A percentile compares a stretch with the other conserved stretches of the same genome.
Conservation (phyloP, 805 yeast genomes). For the Kregervanrija pseudodelftensis region DNA sequence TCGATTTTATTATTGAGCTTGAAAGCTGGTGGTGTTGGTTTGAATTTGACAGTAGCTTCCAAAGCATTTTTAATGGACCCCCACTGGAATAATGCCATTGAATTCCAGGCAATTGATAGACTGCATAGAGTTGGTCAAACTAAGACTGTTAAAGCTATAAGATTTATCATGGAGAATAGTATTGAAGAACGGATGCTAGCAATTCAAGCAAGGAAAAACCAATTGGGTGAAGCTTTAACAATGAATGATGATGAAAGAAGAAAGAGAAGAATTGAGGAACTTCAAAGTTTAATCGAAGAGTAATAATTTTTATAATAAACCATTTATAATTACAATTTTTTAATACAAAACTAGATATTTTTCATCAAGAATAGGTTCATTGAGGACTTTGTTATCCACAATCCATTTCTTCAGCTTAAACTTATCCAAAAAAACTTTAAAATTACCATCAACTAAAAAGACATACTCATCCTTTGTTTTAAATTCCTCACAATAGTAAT, state of each 20-base stretch:
- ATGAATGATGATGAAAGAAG: constrained; percentile 70
- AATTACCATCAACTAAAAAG: constrained; percentile 18
- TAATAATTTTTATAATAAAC: constrained; percentile 4
- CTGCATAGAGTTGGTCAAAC: constrained; percentile 87
- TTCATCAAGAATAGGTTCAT: constrained; percentile 12
- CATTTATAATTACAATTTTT: neutral
- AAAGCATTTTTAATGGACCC: constrained; percentile 91
- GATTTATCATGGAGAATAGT: constrained; percentile 77
- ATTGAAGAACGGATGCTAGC: constrained; percentile 84
- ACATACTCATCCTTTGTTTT: constrained; percentile 13
- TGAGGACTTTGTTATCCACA: constrained; percentile 15
- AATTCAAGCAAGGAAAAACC: constrained; percentile 79
- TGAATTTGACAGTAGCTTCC: constrained; percentile 79
- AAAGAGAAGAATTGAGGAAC: constrained; percentile 63
- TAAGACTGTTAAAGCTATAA: constrained; percentile 58
- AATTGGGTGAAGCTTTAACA: constrained; percentile 72
- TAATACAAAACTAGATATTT: constrained; percentile 22
- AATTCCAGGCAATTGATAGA: constrained; percentile 87
- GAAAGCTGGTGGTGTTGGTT: constrained; percentile 93
- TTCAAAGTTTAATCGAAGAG: constrained; percentile 56
- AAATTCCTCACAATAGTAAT: constrained; percentile 20
- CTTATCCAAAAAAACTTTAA: constrained; percentile 19
- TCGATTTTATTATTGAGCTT: constrained; percentile 60
- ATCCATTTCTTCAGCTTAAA: constrained; percentile 24
- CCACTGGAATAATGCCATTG: constrained; percentile 94